Percentiles rank a stretch among this genome's conserved stretches.
phyloP scores from a whole-genome alignment of 495 filamentous ascomycete species.

The Aspergillus affinis region DNA sequence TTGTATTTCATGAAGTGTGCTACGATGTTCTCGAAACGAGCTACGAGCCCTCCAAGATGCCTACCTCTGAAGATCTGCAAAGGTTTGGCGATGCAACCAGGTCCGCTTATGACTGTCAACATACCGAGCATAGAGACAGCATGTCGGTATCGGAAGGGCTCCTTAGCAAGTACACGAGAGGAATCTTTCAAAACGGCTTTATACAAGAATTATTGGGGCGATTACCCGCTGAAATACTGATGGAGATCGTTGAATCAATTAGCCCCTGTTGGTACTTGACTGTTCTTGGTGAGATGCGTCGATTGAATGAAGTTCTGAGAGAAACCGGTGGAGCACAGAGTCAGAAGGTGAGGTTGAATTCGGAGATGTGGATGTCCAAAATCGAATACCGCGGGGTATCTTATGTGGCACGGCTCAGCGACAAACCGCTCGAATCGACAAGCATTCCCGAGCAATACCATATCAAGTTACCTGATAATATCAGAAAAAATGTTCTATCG shows the following conservation, averaged over 20 bases:
- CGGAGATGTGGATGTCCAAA: slow-evolving; percentile 5
- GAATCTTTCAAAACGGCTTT: slow-evolving; percentile 8
- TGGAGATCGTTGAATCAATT: slow-evolving; percentile 6
- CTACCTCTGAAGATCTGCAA: background rate
- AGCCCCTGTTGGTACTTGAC: slow-evolving; percentile 12
- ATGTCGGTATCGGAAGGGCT: slow-evolving; percentile 4
- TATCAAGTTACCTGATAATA: slow-evolving; percentile 1
- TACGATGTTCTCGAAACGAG: no score
- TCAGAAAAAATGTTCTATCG: slow-evolving; percentile 9
- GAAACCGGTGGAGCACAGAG: background rate
- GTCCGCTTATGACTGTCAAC: background rate
- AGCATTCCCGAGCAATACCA: background rate
- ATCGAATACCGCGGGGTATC: slow-evolving; percentile 2
- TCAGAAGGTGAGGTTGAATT: slow-evolving; percentile 2
- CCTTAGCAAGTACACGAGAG: slow-evolving; percentile 5
- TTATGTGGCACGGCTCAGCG: slow-evolving; percentile 9
- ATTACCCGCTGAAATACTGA: slow-evolving; percentile 9
- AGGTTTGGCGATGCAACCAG: slow-evolving; percentile 4
- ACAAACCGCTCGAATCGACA: slow-evolving; percentile 3
- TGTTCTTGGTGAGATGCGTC: slow-evolving; percentile 14
- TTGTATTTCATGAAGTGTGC: no score
- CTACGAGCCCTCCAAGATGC: slow-evolving; percentile 3
- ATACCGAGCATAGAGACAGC: background rate
- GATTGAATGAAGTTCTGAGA: slow-evolving; percentile 10
- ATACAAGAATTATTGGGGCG: slow-evolving; percentile 3